Evolutionary conservation across 2,329 filamentous ascomycete genomes (phyloP), one percentile per base, ranked within the genome.

Genomic region (Myriosclerotinia scirpicola): DNA sequence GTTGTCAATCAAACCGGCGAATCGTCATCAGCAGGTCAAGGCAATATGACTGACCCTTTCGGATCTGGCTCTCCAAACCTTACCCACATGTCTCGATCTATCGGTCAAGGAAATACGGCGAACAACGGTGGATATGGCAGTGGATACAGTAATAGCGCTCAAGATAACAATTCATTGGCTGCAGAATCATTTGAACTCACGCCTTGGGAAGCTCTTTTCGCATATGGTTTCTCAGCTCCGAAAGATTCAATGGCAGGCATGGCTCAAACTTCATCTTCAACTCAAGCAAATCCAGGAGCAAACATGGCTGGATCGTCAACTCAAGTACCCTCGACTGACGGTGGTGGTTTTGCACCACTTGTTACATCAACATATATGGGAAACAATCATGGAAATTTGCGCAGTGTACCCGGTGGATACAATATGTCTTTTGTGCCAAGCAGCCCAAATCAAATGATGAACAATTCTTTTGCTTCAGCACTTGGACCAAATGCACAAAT

Each of bases 31-130:
- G 22, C 4, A 17, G 14, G 2, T 2, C 44, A 46, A 46, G 3
- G 14, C 20, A 17, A 4, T 5, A 0, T 38, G 0, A 5, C 7
- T 3, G 20, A 34, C 6, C 0, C 55, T 15, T 17, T 34, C 11
- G 17, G 17, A 36, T 34, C 26, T 22, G 6, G 12, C 17, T 34
- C 46, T 8, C 11, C 42, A 59, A 59, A 17, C 0, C 7, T 6
- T 36, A 22, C 42, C 26, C 55, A n/a, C 9, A 15, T 34, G 42
- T 20, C 6, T 36, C 55, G 46, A 48, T 59, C 42, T 59, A 22
- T 20, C n/a, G 11, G 11, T 5, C 17, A 46, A 34, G 42, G 6
- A 59, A 30, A 59, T 59, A 15, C 1, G 3, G 15, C 17, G 26
- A 48, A 59, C 17, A 59, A 22, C 1, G 11, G 26, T 48, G 56